Base-by-base conservation (phyloP, 495 filamentous ascomycete species). In the Halenospora varia region DNA sequence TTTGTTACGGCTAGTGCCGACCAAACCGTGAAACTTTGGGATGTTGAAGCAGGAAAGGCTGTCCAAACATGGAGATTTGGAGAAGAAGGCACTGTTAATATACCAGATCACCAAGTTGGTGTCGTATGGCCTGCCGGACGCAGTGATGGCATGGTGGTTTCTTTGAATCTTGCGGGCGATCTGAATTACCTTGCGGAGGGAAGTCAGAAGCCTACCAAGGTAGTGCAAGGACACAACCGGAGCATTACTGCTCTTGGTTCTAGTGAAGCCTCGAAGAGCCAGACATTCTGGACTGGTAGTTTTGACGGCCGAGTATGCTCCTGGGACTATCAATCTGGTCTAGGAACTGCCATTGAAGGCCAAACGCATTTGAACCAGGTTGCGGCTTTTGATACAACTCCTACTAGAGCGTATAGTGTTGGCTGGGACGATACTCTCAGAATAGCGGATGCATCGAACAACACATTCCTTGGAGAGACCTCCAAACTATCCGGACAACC, bases 381-480 rank as follows among this genome's bases (percentile, higher is more conserved):
- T 53, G 82, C 88, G 9, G 88, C 87, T 22, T 84, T 98, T 51
- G 71, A 88, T 2, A 72, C 85, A 0, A 77, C 80, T 10, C 62
- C 69, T 3, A 78, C 83, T 25, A 75, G 83, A 56, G 82, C 90
- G 25, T 91, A 89, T 73, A 94, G 88, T 71, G 88, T 92, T 15
- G 92, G 84, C 63, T 97, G 94, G 94, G 94, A 98, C 70, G 94
- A 98, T 70, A 92, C 89, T 3, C 81, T 96, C 39, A 88, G 92
- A 56, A 85, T 82, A 40, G 79, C 95, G 58, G 88, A 94, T 59
- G 70, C 73, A 48, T 68, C 75, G 17, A 71, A 72, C 24, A 77
- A 75, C 48, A 77, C 72, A 10, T 83, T 82, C 57, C 62, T 74
- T 15, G 76, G 76, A 52, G 71, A 66, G 15, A 65, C 75, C 2